Evolutionary conservation across 345 rosid species (phyloP).

Genomic region (Turnera subulata): DNA sequence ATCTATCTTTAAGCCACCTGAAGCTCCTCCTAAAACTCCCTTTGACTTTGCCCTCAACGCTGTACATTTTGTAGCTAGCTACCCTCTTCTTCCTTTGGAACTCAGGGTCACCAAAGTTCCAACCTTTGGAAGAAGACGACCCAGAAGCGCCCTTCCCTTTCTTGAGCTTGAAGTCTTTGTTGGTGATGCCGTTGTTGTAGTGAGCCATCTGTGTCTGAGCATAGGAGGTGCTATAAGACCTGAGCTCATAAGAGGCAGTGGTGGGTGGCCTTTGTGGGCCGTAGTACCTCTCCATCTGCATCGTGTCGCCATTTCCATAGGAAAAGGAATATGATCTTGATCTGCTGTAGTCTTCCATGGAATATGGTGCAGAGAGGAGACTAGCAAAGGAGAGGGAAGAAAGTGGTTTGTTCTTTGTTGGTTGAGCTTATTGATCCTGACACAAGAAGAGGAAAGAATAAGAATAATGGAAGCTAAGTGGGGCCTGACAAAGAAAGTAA

Average conservation of each 20-base stretch:
- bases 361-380: not conserved
- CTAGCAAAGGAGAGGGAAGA: not conserved
- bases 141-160: constrained; percentile 45
- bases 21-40: constrained; percentile 83
- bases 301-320: constrained; percentile 37
- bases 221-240: constrained; percentile 59
- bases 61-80: constrained; percentile 84
- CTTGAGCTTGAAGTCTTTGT: constrained; percentile 39
- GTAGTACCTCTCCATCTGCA: constrained; percentile 59
- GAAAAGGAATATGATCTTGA: constrained; percentile 35
- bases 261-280: constrained; percentile 32
- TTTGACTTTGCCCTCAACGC: constrained; percentile 80
- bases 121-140: constrained; percentile 42
- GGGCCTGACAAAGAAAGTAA: constrained; percentile 7
- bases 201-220: constrained; percentile 47
- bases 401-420: not conserved
- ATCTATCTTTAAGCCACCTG: constrained; percentile 85
- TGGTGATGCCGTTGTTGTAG: constrained; percentile 5
- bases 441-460: constrained; percentile 1
- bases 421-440: constrained; percentile 17
- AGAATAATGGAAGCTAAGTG: constrained; percentile 15
- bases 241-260: constrained; percentile 40
- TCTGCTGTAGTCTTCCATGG: constrained; percentile 67
- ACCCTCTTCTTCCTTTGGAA: constrained; percentile 93
- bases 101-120: constrained; percentile 74